phyloP scores from a whole-genome alignment of 148 eudicot genomes.

The Oxyria digyna region DNA sequence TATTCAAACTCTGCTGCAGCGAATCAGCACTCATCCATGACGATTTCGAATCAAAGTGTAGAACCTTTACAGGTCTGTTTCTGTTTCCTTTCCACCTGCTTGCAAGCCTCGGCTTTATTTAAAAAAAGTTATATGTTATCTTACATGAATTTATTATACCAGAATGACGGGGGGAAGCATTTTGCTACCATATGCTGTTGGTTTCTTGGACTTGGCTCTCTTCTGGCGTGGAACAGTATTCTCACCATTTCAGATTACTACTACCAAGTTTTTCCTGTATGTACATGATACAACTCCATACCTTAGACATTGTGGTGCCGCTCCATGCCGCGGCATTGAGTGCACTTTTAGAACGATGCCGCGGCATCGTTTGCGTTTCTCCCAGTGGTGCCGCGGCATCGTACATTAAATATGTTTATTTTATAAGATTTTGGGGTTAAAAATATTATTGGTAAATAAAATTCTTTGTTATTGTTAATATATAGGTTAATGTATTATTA shows the following conservation, averaged over 20 bases:
- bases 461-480: no score
- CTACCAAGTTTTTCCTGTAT: slow-evolving; percentile 13
- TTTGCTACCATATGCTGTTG: background rate
- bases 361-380: no score
- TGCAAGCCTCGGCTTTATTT: background rate
- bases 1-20: background rate
- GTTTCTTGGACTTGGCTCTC: slow-evolving; percentile 12
- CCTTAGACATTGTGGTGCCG: no score
- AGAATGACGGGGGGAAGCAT: slow-evolving; percentile 3
- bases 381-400: no score
- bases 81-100: background rate
- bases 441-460: no score
- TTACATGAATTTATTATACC: background rate
- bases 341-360: no score
- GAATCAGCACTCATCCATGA: background rate
- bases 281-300: background rate
- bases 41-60: background rate
- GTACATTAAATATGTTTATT: no score
- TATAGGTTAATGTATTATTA: no score
- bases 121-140: background rate
- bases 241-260: slow-evolving; percentile 12
- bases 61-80: slow-evolving; percentile 1
- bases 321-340: no score
- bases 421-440: no score
- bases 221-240: slow-evolving; percentile 11